phyloP scores from a whole-genome alignment of 768 basidiomycete species.

The Suillus variegatus region DNA sequence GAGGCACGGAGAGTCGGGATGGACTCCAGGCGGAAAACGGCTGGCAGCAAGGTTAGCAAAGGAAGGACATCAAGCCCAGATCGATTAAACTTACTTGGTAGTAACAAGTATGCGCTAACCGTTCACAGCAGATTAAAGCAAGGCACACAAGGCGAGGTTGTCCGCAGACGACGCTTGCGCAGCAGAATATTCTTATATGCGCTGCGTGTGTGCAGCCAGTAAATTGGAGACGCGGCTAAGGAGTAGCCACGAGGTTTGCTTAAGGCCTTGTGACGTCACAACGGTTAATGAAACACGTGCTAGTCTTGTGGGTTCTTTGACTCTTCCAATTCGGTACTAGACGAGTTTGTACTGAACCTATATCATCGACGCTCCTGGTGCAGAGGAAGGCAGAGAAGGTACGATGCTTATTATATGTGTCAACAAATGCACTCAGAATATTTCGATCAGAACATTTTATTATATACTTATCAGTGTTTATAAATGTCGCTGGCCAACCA shows the following conservation, averaged over 20 bases:
- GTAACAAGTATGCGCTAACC: conserved; percentile 1
- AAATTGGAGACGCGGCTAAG: conserved; percentile 5
- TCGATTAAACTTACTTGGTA: conserved; percentile 4
- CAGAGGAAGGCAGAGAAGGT: not conserved
- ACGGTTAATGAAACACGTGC: conserved; percentile 2
- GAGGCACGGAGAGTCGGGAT: conserved; percentile 22
- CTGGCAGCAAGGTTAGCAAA: conserved; percentile 24
- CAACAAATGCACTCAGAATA: not conserved
- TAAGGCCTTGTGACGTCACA: conserved; percentile 7
- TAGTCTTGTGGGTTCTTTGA: not conserved
- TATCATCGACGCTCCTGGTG: not conserved
- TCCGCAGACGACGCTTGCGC: conserved; percentile 5
- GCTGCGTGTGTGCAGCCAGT: conserved; percentile 5
- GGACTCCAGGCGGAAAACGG: conserved; percentile 41
- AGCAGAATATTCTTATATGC: conserved; percentile 1
- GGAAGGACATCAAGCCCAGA: conserved; percentile 4
- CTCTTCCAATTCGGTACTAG: not conserved
- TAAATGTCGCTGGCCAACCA: not conserved
- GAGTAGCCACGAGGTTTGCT: conserved; percentile 2
- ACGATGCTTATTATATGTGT: not conserved
- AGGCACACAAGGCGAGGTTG: conserved; percentile 9
- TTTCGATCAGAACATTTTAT: not conserved
- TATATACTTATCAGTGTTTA: not conserved
- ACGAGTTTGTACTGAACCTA: not conserved
- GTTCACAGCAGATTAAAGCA: conserved; percentile 5